Evolutionary conservation across 306 rosid species (phyloP).

Genomic region (Medicago ruthenica): DNA sequence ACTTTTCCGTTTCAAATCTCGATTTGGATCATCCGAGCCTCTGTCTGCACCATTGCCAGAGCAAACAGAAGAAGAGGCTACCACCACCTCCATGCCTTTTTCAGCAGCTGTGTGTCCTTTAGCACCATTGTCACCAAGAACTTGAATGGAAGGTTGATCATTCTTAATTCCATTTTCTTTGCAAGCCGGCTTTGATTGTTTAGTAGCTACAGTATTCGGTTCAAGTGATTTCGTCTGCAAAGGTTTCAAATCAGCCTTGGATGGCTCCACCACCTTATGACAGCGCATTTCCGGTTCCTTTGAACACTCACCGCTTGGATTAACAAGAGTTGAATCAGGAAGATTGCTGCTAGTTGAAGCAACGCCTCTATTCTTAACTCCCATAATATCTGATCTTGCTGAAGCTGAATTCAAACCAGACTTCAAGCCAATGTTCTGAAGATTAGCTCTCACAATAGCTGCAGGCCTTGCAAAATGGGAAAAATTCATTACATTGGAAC

Average conservation of each 20-base stretch:
- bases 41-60: constrained; percentile 78
- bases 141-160: constrained; percentile 52
- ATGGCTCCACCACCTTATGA: constrained; percentile 53
- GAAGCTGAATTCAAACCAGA: constrained; percentile 50
- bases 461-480: constrained; percentile 94
- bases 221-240: constrained; percentile 56
- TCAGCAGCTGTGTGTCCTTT: constrained; percentile 58
- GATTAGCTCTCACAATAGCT: constrained; percentile 69
- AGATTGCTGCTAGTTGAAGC: constrained; percentile 51
- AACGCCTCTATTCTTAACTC: constrained; percentile 50
- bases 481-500: constrained; percentile 67
- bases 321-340: constrained; percentile 49
- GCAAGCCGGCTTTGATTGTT: constrained; percentile 55
- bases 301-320: constrained; percentile 46
- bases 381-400: constrained; percentile 48
- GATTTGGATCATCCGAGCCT: constrained; percentile 61
- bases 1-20: constrained; percentile 72
- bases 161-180: constrained; percentile 54
- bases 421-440: constrained; percentile 57
- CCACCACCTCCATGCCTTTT: constrained; percentile 57
- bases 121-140: constrained; percentile 51
- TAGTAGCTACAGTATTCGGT: constrained; percentile 50
- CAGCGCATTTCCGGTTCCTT: constrained; percentile 52
- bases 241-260: constrained; percentile 57
- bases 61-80: constrained; percentile 86